A percentile compares a stretch with the other conserved stretches of the same genome.
These are phyloP conservation scores for Chaetothyriales sp. DNA, from an alignment of 2,329 filamentous ascomycete species.

Conservation along the genomic window DNA sequence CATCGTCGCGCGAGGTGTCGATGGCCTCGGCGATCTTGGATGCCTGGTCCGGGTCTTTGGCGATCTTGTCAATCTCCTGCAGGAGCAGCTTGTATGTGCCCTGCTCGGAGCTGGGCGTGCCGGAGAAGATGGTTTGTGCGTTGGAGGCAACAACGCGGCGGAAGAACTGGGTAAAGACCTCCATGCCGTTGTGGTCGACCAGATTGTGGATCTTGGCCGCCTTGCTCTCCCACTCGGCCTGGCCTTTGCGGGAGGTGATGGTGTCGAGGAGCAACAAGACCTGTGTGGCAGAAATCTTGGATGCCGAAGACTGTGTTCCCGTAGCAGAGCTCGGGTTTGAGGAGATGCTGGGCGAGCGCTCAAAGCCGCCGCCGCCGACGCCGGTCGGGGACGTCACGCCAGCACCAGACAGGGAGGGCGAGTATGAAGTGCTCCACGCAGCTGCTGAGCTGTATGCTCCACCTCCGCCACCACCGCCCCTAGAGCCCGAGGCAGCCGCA, in stretches of 20 bases:
- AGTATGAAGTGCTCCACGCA: constrained; percentile 38
- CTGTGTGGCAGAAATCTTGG: constrained; percentile 90
- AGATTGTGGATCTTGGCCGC: constrained; percentile 86
- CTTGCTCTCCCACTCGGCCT: constrained; percentile 82
- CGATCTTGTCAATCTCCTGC: constrained; percentile 73
- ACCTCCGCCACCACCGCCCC: constrained; percentile 37
- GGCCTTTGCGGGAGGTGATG: constrained; percentile 85
- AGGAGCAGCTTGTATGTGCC: constrained; percentile 73
- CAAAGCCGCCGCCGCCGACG: constrained; percentile 13
- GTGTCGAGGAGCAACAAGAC: constrained; percentile 87
- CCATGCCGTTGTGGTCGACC: constrained; percentile 97
- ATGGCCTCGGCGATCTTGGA: constrained; percentile 86
- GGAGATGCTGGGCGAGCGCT: constrained; percentile 7
- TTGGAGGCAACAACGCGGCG: constrained; percentile 82
- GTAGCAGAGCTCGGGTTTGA: constrained; percentile 26
- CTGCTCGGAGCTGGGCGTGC: constrained; percentile 51
- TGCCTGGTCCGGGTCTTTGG: constrained; percentile 65
- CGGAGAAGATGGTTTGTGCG: constrained; percentile 76
- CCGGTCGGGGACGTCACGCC: constrained; percentile 38
- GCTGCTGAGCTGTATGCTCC: constrained; percentile 40
- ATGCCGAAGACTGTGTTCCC: constrained; percentile 48
- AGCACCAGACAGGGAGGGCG: constrained; percentile 43
- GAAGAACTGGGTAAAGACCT: constrained; percentile 93
- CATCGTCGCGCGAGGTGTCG: constrained; percentile 76
- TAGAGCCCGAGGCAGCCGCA: constrained; percentile 33